Evolutionary conservation across 129 eudicot genomes (phyloP).

Genomic region (Escallonia rubra): DNA sequence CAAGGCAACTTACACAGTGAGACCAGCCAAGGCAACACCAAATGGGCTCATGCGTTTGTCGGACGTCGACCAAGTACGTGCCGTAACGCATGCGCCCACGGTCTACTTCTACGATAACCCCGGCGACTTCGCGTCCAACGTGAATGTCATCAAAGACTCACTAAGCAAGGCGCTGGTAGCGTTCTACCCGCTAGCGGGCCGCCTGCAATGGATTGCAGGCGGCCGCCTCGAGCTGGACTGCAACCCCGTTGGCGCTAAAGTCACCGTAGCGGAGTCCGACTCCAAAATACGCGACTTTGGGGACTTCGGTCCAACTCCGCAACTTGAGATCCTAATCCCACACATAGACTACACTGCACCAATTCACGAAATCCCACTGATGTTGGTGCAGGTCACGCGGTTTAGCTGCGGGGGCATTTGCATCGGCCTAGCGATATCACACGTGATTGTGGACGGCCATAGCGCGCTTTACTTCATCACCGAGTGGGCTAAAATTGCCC

Average conservation of each 20-base stretch:
- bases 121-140: too few relatives aligned
- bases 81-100: too few relatives aligned
- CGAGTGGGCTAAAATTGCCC: slow-evolving; percentile 64
- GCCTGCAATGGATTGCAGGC: neutral
- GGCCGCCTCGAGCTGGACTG: slow-evolving; percentile 30
- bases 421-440: slow-evolving; percentile 44
- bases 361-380: slow-evolving; percentile 24
- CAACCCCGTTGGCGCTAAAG: slow-evolving; percentile 22
- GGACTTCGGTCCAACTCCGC: slow-evolving; percentile 31
- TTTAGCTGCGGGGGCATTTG: slow-evolving; percentile 60
- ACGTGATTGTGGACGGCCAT: slow-evolving; percentile 59
- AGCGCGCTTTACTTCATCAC: slow-evolving; percentile 59
- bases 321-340: slow-evolving; percentile 38
- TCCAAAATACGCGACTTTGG: slow-evolving; percentile 29
- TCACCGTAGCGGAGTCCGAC: slow-evolving; percentile 22
- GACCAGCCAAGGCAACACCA: too few relatives aligned
- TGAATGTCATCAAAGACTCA: too few relatives aligned
- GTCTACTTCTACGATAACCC: too few relatives aligned
- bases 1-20: too few relatives aligned
- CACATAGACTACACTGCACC: slow-evolving; percentile 37
- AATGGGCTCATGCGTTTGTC: too few relatives aligned
- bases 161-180: too few relatives aligned
- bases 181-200: too few relatives aligned
- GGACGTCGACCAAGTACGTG: too few relatives aligned
- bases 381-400: slow-evolving; percentile 36